These are phyloP conservation scores for Penicillium ochrochloron DNA, from an alignment of 495 filamentous ascomycete species.

Conservation along the genomic window DNA sequence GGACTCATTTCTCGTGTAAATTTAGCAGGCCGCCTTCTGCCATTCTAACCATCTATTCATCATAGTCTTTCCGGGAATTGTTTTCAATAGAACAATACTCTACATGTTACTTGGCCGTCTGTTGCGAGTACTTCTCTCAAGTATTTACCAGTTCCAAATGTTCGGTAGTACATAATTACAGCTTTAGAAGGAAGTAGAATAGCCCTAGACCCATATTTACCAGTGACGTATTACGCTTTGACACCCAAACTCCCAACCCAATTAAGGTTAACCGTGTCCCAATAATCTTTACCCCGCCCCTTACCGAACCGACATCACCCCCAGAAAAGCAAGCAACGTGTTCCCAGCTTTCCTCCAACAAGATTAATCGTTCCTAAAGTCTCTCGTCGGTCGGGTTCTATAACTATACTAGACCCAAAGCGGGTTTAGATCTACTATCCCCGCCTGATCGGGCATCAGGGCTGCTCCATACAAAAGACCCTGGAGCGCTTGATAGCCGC, in stretches of 20 bases:
- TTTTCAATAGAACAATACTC: too few relatives aligned
- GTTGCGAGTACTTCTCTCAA: too few relatives aligned
- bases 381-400: background rate
- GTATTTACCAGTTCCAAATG: too few relatives aligned
- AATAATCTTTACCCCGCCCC: background rate
- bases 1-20: too few relatives aligned
- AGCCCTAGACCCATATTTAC: background rate
- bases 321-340: background rate
- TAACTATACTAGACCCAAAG: background rate
- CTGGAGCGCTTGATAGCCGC: background rate
- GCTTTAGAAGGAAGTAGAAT: background rate
- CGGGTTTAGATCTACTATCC: background rate
- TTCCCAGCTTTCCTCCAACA: background rate
- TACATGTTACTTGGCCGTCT: too few relatives aligned
- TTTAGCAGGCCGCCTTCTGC: too few relatives aligned
- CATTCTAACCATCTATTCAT: too few relatives aligned
- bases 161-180: too few relatives aligned
- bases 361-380: background rate
- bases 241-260: background rate
- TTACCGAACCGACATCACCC: background rate
- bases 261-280: conserved; percentile 1
- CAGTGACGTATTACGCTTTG: conserved; percentile 5
- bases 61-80: too few relatives aligned
- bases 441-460: background rate
- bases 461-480: background rate